Evolutionary conservation across 371 early-diverging fungal genomes (phyloP), one percentile per base, ranked within the genome.

Genomic region (Quaeritorhiza haematococci): DNA sequence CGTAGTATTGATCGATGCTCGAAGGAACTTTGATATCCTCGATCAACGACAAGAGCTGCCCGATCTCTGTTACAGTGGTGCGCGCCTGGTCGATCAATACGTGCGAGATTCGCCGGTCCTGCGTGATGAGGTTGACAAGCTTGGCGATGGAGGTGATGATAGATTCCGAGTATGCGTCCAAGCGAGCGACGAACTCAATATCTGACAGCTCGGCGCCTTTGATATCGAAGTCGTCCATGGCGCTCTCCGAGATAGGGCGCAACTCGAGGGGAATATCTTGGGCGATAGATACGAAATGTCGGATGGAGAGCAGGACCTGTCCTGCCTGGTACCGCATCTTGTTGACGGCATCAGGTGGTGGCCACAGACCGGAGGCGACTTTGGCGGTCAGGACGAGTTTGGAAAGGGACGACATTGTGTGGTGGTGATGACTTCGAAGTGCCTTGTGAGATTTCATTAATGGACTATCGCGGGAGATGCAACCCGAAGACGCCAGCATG

Each of bases 351-450:
- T 88, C 87, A 1, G 90, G 87, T 4, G 90, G 84, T 27, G 93
- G 86, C 89, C 84, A 87, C 24, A 86, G 78, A 17, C 88, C 83
- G 0, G 90, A 73, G 2, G 91, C 90, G 8, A 88, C 75, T 55
- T 93, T 89, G 3, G 93, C 84, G 8, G 91, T 83, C 21, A 94
- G 74, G 15, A 91, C 81, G 33, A 96, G 70, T 54, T 89, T 90
- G 24, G 89, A 86, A 47, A 93, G 74, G 1, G 88, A 68, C 3
- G 84, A 84, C 79, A 89, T 87, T 55, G 95, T 81, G 33, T 84
- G 81, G 2, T 85, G 82, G 71, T 94, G 89, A 61, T 89, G 84
- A 33, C 79, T 72, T 59, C 85, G 79, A 24, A 95, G 74, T 13
- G 77, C 64, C 17, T 75, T 66, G 62, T 88, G 83, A 19, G 77